Conservation (phyloP, 148 eudicot genomes). For the Tetragonia tetragonoides region DNA sequence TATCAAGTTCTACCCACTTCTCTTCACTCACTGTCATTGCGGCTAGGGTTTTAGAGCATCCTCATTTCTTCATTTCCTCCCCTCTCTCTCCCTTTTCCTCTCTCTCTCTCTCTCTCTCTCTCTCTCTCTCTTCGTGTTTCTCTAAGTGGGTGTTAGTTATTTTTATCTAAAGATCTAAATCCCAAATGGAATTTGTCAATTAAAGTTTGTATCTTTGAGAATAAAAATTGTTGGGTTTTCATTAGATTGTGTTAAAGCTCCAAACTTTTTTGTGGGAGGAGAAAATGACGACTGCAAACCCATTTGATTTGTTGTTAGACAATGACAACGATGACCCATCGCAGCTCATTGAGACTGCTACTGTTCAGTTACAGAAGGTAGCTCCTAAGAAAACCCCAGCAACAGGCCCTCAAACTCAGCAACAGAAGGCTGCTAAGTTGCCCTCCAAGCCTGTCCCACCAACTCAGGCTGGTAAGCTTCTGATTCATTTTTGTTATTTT, state of each 20-base stretch:
- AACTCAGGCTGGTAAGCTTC: constrained; percentile 57
- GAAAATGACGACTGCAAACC: constrained; percentile 63
- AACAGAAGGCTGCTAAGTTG: constrained; percentile 38
- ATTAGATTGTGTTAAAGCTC: constrained; percentile 9
- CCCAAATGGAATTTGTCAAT: background rate
- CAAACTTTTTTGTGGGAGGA: background rate
- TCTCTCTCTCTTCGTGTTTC: background rate
- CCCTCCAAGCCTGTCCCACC: constrained; percentile 75
- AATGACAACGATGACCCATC: constrained; percentile 65
- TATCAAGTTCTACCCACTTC: background rate
- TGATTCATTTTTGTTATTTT: background rate
- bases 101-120: background rate
- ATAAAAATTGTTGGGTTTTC: constrained; percentile 11
- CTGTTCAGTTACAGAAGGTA: constrained; percentile 40
- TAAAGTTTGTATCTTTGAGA: constrained; percentile 6
- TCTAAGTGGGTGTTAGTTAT: constrained; percentile 11
- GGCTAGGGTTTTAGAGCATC: constrained; percentile 54
- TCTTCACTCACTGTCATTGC: constrained; percentile 31
- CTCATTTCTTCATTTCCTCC: background rate
- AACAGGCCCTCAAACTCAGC: constrained; percentile 28
- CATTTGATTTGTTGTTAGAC: constrained; percentile 76
- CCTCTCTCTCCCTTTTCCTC: constrained; percentile 3
- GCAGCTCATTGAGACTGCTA: constrained; percentile 42
- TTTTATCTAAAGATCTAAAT: constrained; percentile 9
- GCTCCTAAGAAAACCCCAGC: constrained; percentile 40